phyloP scores from a whole-genome alignment of 306 rosid genomes.

The Oxytropis ochrocephala region DNA sequence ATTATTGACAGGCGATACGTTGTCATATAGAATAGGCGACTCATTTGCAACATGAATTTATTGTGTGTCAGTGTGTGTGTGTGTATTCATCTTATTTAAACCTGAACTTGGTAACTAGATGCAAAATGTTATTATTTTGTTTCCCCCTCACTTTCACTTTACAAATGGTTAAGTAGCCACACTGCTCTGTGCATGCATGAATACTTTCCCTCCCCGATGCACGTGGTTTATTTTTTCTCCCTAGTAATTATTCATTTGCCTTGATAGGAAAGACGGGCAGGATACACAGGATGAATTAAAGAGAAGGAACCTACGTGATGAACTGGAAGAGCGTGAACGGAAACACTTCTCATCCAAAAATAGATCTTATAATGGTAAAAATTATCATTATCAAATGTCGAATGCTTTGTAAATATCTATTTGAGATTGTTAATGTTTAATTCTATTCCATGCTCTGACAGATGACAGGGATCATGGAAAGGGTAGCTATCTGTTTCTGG shows the following conservation, averaged over 20 bases:
- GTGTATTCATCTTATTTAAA: neutral
- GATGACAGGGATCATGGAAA: constrained; percentile 91
- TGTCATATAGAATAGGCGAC: neutral
- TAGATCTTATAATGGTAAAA: constrained; percentile 62
- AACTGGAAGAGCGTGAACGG: constrained; percentile 84
- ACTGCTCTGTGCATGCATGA: neutral
- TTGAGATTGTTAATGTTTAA: constrained; percentile 7
- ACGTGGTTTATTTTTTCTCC: neutral
- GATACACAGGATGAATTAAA: constrained; percentile 81
- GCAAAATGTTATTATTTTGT: neutral
- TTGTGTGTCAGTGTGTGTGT: neutral
- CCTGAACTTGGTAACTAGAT: neutral
- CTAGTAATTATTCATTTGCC: neutral
- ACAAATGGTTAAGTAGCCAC: neutral
- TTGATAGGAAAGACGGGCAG: constrained; percentile 78
- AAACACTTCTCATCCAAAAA: constrained; percentile 90
- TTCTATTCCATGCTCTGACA: constrained; percentile 32
- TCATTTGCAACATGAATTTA: neutral
- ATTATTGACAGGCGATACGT: neutral
- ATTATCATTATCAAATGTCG: neutral
- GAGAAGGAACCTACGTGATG: constrained; percentile 82
- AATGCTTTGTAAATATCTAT: neutral
- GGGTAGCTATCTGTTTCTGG: constrained; percentile 63
- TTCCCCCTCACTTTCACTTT: neutral
- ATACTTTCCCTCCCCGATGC: neutral